Evolutionary conservation across 805 yeast genomes (phyloP).

Genomic region (Pichia paraexigua): DNA sequence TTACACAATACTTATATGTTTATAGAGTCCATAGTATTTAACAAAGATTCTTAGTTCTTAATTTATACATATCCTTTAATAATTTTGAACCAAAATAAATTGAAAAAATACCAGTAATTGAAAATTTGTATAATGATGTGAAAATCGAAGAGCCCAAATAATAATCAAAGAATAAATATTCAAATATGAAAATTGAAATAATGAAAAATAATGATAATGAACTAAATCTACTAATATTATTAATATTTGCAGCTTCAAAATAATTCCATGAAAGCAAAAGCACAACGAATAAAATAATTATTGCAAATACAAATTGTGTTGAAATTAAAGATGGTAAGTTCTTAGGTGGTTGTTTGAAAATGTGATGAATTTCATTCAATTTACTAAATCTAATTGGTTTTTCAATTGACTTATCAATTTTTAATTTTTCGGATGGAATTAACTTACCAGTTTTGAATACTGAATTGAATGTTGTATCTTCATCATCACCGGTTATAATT

Average conservation of each 20-base stretch:
- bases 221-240: constrained; percentile 32
- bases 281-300: constrained; percentile 33
- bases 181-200: constrained; percentile 40
- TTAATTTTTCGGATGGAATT: constrained; percentile 13
- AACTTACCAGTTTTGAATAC: constrained; percentile 16
- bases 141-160: constrained; percentile 55
- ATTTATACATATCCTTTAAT: constrained; percentile 33
- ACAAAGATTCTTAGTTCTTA: constrained; percentile 24
- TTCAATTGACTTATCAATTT: constrained; percentile 3
- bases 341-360: constrained; percentile 46
- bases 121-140: constrained; percentile 41
- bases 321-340: constrained; percentile 49
- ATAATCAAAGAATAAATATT: constrained; percentile 47
- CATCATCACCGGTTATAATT: constrained; percentile 24
- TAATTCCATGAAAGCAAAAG: constrained; percentile 38
- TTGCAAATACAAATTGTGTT: constrained; percentile 38
- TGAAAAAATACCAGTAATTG: constrained; percentile 44
- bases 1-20: not conserved
- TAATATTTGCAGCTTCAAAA: constrained; percentile 30
- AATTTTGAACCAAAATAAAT: constrained; percentile 60
- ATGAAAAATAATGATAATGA: constrained; percentile 29
- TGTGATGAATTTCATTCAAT: constrained; percentile 55
- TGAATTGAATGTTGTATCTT: constrained; percentile 10
- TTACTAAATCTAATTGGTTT: constrained; percentile 36
- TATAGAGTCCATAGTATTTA: not conserved